These are phyloP conservation scores for Nakazawaea ernobii DNA, from an alignment of 805 yeast species.

Conservation along the genomic window DNA sequence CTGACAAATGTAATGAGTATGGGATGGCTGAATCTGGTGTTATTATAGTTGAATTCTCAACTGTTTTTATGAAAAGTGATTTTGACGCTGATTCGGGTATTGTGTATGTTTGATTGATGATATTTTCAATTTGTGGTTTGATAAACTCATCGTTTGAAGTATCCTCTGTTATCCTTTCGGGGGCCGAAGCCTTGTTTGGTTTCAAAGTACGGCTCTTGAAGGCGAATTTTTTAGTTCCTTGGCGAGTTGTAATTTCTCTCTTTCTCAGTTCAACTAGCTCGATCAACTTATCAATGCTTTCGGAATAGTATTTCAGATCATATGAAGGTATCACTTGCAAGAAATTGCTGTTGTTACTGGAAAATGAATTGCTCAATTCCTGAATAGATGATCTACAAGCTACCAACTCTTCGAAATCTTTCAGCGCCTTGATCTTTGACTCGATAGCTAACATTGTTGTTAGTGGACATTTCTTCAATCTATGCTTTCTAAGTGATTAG, in stretches of 20 bases:
- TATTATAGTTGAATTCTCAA: background rate
- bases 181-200: background rate
- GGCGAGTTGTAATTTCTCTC: constrained; percentile 7
- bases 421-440: constrained; percentile 47
- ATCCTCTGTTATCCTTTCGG: background rate
- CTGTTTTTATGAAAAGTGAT: background rate
- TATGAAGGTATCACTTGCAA: constrained; percentile 29
- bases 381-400: constrained; percentile 51
- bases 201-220: constrained; percentile 16
- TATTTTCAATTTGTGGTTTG: background rate
- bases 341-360: background rate
- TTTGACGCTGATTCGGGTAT: background rate
- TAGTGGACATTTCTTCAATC: constrained; percentile 61
- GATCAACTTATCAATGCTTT: constrained; percentile 15
- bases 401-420: constrained; percentile 61
- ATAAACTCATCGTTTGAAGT: background rate
- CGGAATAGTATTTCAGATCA: constrained; percentile 19
- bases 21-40: background rate
- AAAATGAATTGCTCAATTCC: constrained; percentile 47
- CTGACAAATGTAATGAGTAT: constrained; percentile 17
- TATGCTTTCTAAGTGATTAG: constrained; percentile 45
- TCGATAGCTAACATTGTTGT: constrained; percentile 42
- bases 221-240: constrained; percentile 15
- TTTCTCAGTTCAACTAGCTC: constrained; percentile 17
- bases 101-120: background rate